Base-by-base conservation (phyloP, 1,284 basidiomycete species). In the Leccinum solheimii region DNA sequence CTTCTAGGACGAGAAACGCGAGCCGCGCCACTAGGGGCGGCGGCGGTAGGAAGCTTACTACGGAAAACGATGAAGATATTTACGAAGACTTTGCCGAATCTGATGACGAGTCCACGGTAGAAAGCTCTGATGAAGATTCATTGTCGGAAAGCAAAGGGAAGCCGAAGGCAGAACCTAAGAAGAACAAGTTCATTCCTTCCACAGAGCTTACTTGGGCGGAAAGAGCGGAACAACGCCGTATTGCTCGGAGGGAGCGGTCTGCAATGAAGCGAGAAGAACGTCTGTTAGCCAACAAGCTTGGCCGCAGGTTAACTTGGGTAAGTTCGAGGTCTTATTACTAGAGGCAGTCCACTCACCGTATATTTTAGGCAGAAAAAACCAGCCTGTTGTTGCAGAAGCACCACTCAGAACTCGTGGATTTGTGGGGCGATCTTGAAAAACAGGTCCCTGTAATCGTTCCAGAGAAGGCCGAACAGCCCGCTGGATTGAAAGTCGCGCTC, bases 381-480 rank as follows among this genome's bases (percentile, higher is more conserved):
- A 80, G 85, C 5, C 74, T 94, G 45, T 83, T 86, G 7, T 76
- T 95, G 27, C 80, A 82, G 34, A 81, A 78, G 58, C 76, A 87
- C 68, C 91, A 93, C 71, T 83, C 87, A 4, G 94, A 98, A 72
- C 85, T 99, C 32, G 79, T 76, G 58, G 82, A 90, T 69, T 88
- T 94, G 21, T 99, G 97, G 97, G 92, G 92, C 36, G 88, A 97
- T 67, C 77, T 99, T 8, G 85, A 90, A 69, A 78, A 81, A 32
- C 84, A 78, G 19, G 82, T 92, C 56, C 81, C 84, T 9, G 78
- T 90, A 49, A 79, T 88, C 61, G 78, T 82, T 53, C 94, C 95
- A 1, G 78, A 85, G 62, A 84, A 86, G 68, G 92, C 88, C 55
- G 83, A 85, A 52, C 95, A 97, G 64, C 96, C 97, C 3, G 77